phyloP scores from a whole-genome alignment of 306 rosid genomes.

The Abrus precatorius region DNA sequence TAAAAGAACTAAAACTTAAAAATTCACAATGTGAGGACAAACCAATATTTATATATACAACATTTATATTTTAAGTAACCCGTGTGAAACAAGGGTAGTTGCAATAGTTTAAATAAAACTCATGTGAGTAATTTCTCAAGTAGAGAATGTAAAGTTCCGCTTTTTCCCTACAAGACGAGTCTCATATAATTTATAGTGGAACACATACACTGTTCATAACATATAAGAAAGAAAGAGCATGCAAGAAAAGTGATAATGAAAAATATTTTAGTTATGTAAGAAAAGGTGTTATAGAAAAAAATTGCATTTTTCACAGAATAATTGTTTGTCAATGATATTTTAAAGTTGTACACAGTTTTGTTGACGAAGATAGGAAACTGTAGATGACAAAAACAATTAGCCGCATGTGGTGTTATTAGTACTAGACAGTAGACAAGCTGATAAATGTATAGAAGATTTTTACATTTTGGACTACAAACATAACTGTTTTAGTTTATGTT shows the following conservation, averaged over 20 bases:
- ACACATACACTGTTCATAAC: no score
- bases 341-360: neutral
- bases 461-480: neutral
- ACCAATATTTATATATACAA: no score
- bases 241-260: neutral
- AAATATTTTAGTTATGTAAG: neutral
- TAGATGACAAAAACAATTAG: neutral
- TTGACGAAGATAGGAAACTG: neutral
- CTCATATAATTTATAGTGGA: no score
- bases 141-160: no score
- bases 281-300: neutral
- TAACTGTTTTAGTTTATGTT: constrained; percentile 6
- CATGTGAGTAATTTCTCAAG: no score
- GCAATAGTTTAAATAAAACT: no score
- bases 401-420: neutral
- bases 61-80: no score
- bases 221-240: neutral
- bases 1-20: no score
- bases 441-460: neutral
- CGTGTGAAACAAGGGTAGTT: no score
- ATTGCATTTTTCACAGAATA: neutral
- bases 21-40: no score
- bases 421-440: neutral
- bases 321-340: neutral
- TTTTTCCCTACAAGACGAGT: no score